Base-by-base conservation (phyloP, 495 filamentous ascomycete species). In the Aspergillus saccharolyticus region DNA sequence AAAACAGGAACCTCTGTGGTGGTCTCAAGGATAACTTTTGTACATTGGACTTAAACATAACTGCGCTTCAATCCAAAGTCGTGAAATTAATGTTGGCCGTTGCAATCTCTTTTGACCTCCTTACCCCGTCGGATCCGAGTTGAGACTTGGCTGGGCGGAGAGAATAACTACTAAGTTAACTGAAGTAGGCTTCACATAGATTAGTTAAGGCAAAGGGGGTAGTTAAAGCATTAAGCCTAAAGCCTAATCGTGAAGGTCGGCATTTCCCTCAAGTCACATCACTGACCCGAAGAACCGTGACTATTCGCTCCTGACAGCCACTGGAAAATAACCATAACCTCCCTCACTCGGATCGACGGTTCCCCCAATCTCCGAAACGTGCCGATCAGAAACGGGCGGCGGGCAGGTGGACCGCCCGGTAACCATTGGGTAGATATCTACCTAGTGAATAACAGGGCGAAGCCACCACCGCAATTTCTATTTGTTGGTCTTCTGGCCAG, bases 311-410 rank as follows among this genome's bases (percentile, higher is more conserved):
- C 22, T 47, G 44, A 47, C 44, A 47, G 44, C 19, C 44, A n/a
- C 17, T 20, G 22, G 44, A 16, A 50, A 18, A 30, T 50, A 50
- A 50, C 47, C 47, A 50, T 50, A 50, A 30, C 47, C 47, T 3
- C 9, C 22, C 47, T 50, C 47, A 17, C 22, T 28, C 47, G 22
- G 57, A 59, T 59, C 52, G 57, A 59, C 57, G 18, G 39, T 14
- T 24, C 48, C 56, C 56, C 51, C 44, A 30, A 33, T 42, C 55
- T 44, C 48, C 28, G 45, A 59, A 59, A 55, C 52, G 52, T 59
- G 57, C 51, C 57, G 57, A 59, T 59, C 57, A 59, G 57, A 55
- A n/a, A 59, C 57, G 57, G 57, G 45, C 52, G 28, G 51, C 22
- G 25, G 44, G 28, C 33, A 25, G 52, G 57, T 54, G 57, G 57